Base-by-base conservation (phyloP, 768 basidiomycete species). In the Sporobolomyces pararoseus region DNA sequence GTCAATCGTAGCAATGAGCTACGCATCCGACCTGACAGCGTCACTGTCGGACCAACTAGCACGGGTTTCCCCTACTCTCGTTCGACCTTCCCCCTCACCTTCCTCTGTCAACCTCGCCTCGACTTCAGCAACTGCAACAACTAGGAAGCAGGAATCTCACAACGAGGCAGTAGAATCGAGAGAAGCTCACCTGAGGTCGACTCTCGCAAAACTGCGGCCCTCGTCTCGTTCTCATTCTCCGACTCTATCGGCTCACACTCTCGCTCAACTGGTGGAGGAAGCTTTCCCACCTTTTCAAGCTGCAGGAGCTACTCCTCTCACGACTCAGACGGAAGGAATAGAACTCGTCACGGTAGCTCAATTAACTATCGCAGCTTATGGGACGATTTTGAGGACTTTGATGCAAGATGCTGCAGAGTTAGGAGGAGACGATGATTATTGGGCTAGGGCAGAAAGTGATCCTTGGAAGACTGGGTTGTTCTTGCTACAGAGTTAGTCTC, bases 351-450 rank as follows among this genome's bases (percentile, higher is more conserved):
- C 63, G 23, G 17, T 70, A 42, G 72, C 72, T 0, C 65, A 73
- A 42, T 61, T 73, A 31, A 50, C 68, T 14, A 55, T 70, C 46
- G 31, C 55, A 2, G 52, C 61, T 10, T 64, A 50, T 5, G 68
- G 65, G 16, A 7, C 47, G 6, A 61, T 70, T 25, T 63, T 73
- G 39, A 17, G 52, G 29, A 54, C 53, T 29, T 85, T 86, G 66
- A 78, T 95, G 67, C 76, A 81, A 14, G 86, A 90, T 75, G 89
- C 92, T 2, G 81, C 85, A 13, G 78, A 85, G 39, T 85, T 87
- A 17, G 91, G 93, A 75, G 79, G 83, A 10, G 90, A 92, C 75
- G 86, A 89, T 25, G 85, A 89, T 52, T 96, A 89, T 88, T 97
- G 93, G 93, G 83, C 84, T 21, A 84, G 86, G 34, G 78, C 89